Percentiles rank a stretch among this genome's conserved stretches.
Evolutionary conservation across 371 early-diverging fungal genomes (phyloP).

Genomic region (Circinella minor): DNA sequence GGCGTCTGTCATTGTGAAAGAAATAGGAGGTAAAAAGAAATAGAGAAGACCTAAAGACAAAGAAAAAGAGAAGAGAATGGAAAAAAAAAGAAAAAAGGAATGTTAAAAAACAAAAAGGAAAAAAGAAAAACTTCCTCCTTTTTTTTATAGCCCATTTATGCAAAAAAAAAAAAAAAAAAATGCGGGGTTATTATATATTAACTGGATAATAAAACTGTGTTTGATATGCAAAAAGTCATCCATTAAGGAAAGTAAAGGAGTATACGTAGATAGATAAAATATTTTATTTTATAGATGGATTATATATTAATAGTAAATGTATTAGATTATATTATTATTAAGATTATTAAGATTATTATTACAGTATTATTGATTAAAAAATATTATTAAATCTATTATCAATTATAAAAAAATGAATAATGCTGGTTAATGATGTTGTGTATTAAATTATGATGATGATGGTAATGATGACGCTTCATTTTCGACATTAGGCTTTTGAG

Average conservation of each 20-base stretch:
- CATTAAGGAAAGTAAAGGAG: no score
- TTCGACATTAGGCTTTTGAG: slow-evolving; percentile 17
- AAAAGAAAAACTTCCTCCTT: neutral
- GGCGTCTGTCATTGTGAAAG: slow-evolving; percentile 16
- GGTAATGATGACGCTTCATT: neutral
- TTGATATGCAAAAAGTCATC: neutral
- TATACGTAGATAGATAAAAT: no score
- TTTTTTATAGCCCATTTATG: slow-evolving; percentile 11
- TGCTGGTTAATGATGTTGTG: neutral
- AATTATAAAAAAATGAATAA: no score
- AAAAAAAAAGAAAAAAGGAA: slow-evolving; percentile 4
- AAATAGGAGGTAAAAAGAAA: slow-evolving; percentile 11
- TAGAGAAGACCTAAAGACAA: no score
- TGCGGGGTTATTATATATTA: neutral
- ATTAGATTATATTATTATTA: no score
- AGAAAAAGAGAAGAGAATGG: slow-evolving; percentile 6
- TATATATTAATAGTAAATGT: no score
- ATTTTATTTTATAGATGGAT: no score
- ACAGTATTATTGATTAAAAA: no score
- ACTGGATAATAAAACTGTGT: neutral
- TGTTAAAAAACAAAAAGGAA: slow-evolving; percentile 8
- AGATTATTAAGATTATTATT: no score
- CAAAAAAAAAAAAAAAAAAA: slow-evolving; percentile 17
- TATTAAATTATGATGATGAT: neutral
- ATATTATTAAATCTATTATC: no score